Conservation (phyloP, 2,329 filamentous ascomycete species). For the Ceratocystis harringtonii region DNA sequence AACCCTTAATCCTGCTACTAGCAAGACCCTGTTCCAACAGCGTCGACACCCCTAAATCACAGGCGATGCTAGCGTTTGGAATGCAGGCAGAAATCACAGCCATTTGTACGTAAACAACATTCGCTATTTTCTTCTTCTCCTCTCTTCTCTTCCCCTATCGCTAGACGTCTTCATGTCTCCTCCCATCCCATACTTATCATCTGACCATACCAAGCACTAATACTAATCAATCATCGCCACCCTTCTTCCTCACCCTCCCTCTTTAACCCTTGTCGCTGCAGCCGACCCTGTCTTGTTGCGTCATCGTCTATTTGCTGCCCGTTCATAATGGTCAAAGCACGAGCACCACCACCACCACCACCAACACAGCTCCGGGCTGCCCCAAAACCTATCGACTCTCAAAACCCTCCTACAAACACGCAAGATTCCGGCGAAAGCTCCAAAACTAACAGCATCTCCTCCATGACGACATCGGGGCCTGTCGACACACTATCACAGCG, state of each 20-base stretch:
- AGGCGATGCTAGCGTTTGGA: background rate
- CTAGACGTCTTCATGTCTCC: background rate
- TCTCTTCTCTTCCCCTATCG: background rate
- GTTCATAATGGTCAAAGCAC: background rate
- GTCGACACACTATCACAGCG: background rate
- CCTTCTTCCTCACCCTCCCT: background rate
- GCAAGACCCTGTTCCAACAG: no score
- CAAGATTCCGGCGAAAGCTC: background rate
- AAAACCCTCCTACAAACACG: background rate
- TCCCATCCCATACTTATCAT: constrained; percentile 20
- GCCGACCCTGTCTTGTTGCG: background rate
- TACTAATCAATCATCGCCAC: constrained; percentile 17
- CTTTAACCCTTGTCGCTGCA: constrained; percentile 18
- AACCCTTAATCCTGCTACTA: no score
- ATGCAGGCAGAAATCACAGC: background rate
- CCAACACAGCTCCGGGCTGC: background rate
- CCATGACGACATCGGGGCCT: background rate
- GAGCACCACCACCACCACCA: background rate
- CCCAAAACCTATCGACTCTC: background rate
- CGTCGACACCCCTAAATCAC: background rate
- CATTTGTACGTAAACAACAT: background rate
- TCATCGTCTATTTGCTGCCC: constrained; percentile 1
- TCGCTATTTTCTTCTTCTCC: background rate
- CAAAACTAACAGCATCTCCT: background rate
- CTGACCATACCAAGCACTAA: constrained; percentile 29